A percentile compares a stretch with the other conserved stretches of the same genome.
These are phyloP conservation scores for Phytophthora pini DNA, from an alignment of 352 stramenopile species.

Conservation along the genomic window DNA sequence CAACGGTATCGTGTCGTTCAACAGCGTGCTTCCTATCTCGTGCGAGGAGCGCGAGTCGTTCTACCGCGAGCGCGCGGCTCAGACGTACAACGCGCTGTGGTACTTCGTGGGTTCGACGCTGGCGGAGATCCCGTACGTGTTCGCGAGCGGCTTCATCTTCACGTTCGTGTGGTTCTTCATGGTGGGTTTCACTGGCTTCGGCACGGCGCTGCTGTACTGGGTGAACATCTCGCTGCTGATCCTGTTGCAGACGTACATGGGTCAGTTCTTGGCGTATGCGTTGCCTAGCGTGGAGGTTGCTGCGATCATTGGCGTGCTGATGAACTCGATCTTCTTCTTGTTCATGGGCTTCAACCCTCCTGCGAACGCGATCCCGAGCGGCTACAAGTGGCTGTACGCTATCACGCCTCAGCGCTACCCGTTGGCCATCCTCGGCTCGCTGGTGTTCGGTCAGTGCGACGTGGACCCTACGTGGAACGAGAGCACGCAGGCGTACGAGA, in stretches of 20 bases:
- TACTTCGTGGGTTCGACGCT: constrained; percentile 87
- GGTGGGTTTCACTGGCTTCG: constrained; percentile 40
- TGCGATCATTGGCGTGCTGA: constrained; percentile 32
- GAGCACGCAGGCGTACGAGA: constrained; percentile 26
- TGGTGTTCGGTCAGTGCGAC: constrained; percentile 31
- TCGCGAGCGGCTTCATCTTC: constrained; percentile 40
- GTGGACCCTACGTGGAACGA: constrained; percentile 29
- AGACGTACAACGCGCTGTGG: constrained; percentile 85
- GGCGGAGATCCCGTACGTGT: constrained; percentile 79
- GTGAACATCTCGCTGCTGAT: constrained; percentile 41
- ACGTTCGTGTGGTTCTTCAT: constrained; percentile 49
- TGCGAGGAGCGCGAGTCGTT: constrained; percentile 65
- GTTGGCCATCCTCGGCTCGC: constrained; percentile 22
- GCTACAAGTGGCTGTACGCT: constrained; percentile 35
- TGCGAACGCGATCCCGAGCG: constrained; percentile 26
- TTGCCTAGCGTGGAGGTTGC: constrained; percentile 31
- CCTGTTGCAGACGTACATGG: constrained; percentile 48
- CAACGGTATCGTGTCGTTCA: constrained; percentile 68
- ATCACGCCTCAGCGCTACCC: constrained; percentile 43
- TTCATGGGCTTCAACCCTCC: constrained; percentile 39
- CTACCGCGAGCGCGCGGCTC: constrained; percentile 65
- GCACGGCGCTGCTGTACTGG: constrained; percentile 39
- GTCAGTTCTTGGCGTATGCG: constrained; percentile 36
- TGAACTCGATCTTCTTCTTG: constrained; percentile 38
- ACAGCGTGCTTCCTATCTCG: constrained; percentile 30